Evolutionary conservation across 257 asterid genomes (phyloP).

Genomic region (Petunia secreta): DNA sequence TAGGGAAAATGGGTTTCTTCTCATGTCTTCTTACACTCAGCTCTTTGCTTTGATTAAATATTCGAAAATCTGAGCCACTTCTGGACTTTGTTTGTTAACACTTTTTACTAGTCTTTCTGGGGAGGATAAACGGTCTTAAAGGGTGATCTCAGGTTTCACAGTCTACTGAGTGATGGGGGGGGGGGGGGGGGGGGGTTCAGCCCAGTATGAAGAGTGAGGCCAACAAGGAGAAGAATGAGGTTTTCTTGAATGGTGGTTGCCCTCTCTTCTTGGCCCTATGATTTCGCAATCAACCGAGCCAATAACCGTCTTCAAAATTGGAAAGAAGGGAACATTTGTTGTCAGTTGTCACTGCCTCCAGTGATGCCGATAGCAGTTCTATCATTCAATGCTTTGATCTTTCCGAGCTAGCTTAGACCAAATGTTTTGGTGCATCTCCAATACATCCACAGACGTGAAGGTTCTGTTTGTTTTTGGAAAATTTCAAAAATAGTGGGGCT

Average conservation of each 20-base stretch:
- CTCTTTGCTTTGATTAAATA: too few species aligned
- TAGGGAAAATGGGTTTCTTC: too few species aligned
- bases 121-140: too few species aligned
- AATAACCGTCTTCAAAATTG: slow-evolving; percentile 16
- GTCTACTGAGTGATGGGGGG: neutral
- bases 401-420: neutral
- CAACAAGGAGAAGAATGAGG: neutral
- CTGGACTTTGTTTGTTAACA: too few species aligned
- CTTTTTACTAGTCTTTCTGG: too few species aligned
- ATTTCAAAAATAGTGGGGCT: too few species aligned
- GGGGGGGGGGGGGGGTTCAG: neutral
- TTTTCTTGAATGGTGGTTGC: slow-evolving; percentile 21
- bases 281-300: neutral
- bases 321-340: neutral
- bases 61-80: too few species aligned
- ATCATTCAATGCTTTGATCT: too few species aligned
- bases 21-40: too few species aligned
- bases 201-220: neutral
- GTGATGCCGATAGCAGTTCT: neutral
- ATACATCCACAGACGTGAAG: neutral
- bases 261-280: slow-evolving; percentile 11
- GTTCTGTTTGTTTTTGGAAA: neutral
- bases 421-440: too few species aligned
- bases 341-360: neutral
- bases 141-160: neutral